A percentile compares a stretch with the other conserved stretches of the same genome.
Evolutionary conservation across 331 rosid species (phyloP).

Genomic region (Telfairia occidentalis): DNA sequence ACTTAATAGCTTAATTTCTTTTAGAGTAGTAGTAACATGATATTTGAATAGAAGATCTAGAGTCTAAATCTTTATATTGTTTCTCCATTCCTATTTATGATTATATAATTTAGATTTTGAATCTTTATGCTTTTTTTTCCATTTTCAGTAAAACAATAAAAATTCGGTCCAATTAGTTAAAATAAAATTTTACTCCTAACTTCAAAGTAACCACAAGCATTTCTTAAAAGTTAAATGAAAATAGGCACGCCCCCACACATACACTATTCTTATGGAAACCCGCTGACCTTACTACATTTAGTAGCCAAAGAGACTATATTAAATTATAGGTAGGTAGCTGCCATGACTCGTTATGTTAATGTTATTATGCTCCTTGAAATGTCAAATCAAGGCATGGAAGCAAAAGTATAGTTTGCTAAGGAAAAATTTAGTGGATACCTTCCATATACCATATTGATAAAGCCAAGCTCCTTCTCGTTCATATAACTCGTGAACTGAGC

Average conservation of each 20-base stretch:
- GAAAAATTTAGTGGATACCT: slow-evolving; percentile 35
- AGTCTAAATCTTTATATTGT: no score
- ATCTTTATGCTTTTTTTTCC: background rate
- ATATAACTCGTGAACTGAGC: slow-evolving; percentile 32
- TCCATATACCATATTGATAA: slow-evolving; percentile 64
- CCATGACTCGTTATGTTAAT: no score
- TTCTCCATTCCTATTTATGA: background rate
- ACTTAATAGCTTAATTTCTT: background rate
- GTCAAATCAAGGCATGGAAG: background rate
- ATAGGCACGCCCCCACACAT: no score
- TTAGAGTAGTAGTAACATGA: background rate
- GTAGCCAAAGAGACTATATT: no score
- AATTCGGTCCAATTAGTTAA: background rate
- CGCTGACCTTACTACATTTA: no score
- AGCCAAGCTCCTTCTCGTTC: slow-evolving; percentile 52
- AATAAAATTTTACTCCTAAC: background rate
- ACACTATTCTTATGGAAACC: no score
- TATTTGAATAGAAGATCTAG: no score
- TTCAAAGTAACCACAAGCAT: background rate
- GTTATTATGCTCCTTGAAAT: no score
- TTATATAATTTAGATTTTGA: background rate
- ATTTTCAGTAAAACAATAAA: background rate
- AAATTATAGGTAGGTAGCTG: no score
- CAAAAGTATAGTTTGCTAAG: background rate
- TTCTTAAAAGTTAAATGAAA: no score